Percentiles rank a stretch among this genome's conserved stretches.
Evolutionary conservation across 768 basidiomycete genomes (phyloP).

Genomic region (Hemileccinum rubropunctum): DNA sequence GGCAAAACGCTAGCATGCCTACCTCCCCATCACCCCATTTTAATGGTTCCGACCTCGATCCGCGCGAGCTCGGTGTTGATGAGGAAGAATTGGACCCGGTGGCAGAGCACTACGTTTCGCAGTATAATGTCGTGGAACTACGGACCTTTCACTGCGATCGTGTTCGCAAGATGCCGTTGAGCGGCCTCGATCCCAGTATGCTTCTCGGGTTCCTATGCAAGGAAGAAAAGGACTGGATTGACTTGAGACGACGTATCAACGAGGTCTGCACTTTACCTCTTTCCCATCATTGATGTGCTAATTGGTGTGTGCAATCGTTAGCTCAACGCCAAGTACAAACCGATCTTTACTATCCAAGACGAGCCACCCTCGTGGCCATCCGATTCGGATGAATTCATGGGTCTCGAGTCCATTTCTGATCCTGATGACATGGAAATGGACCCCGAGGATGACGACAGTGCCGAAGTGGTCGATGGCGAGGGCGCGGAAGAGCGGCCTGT

Average conservation of each 20-base stretch:
- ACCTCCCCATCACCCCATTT: slow-evolving; percentile 20
- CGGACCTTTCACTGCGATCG: slow-evolving; percentile 96
- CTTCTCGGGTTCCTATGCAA: slow-evolving; percentile 87
- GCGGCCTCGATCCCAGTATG: slow-evolving; percentile 95
- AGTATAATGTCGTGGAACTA: slow-evolving; percentile 72
- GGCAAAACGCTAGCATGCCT: slow-evolving; percentile 26
- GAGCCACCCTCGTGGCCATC: slow-evolving; percentile 83
- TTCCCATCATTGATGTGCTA: not conserved
- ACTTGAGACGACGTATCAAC: slow-evolving; percentile 67
- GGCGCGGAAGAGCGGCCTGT: slow-evolving; percentile 30
- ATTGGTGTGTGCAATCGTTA: not conserved
- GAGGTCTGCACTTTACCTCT: slow-evolving; percentile 51
- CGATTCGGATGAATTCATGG: slow-evolving; percentile 71
- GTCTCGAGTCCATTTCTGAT: slow-evolving; percentile 80
- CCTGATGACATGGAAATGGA: slow-evolving; percentile 68
- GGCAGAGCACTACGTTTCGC: slow-evolving; percentile 63
- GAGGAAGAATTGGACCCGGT: slow-evolving; percentile 40
- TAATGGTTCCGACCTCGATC: slow-evolving; percentile 33
- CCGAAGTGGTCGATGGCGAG: slow-evolving; percentile 26
- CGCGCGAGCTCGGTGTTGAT: slow-evolving; percentile 35
- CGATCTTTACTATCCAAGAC: slow-evolving; percentile 84
- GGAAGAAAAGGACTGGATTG: slow-evolving; percentile 82
- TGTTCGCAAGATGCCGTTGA: slow-evolving; percentile 90
- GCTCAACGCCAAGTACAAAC: slow-evolving; percentile 49
- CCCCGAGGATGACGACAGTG: slow-evolving; percentile 46